Base-by-base conservation (phyloP, 2,329 filamentous ascomycete species). In the Xylaria sp. region DNA sequence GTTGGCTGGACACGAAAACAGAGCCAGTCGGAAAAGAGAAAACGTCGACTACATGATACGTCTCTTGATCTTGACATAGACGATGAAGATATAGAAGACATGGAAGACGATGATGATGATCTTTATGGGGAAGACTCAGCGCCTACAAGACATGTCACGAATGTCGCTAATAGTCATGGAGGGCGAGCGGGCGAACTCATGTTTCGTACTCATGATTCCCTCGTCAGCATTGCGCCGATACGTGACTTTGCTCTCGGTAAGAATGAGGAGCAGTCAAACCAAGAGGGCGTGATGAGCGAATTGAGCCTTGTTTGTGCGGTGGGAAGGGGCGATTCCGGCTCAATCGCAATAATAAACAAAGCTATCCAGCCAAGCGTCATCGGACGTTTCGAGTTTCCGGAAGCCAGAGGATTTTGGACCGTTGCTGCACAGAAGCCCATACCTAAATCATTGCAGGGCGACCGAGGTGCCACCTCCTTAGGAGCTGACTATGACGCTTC, bases 141-240 rank as follows among this genome's bases (percentile, higher is more conserved):
- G 61, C 76, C 78, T 6, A 70, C 73, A 13, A 79, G 79, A 61
- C 75, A 75, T 23, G 68, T 75, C 25, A 79, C 81, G n/a, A 77
- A 78, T 44, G 75, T 79, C 0, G 79, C 81, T 8, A 81, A 81
- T 1, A 78, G 80, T 23, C 74, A 81, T 21, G 83, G 78, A 58
- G 77, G 80, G 23, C 88, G 88, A 73, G 82, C 86, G 12, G 89
- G 90, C 5, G 89, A 92, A 60, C 88, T 95, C 73, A 84, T 82
- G 3, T 97, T 98, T 78, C 87, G 90, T 55, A 80, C 94, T 51
- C 91, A 96, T 75, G 95, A 98, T 79, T 85, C 84, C 9, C 83
- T 98, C 8, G 82, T 90, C 40, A 97, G 91, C 77, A 86, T 97
- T 70, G 94, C 91, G 0, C 94, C 94, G 1, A 91, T 97, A 73